Conservation (phyloP, 83 land plant genomes). For the Larix sibirica region DNA sequence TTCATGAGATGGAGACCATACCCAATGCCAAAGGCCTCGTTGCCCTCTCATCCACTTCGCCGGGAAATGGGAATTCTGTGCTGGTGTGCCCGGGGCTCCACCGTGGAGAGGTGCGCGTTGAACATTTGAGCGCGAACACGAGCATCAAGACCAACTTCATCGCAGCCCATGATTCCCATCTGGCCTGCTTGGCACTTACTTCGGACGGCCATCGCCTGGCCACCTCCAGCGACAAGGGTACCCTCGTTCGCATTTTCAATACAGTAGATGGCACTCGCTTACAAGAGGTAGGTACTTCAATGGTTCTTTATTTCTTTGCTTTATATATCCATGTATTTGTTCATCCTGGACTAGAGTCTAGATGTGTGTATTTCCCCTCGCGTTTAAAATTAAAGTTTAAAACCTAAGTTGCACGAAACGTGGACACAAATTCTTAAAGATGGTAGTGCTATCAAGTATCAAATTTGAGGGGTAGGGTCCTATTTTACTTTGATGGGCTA, state of each 20-base stretch:
- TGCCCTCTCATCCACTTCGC: conserved; percentile 11
- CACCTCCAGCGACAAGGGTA: conserved; percentile 23
- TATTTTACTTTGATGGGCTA: no score
- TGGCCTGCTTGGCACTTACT: conserved; percentile 18
- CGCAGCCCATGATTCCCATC: conserved; percentile 11
- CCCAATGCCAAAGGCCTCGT: conserved; percentile 17
- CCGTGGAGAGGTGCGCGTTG: conserved; percentile 18
- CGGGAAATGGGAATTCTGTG: neutral
- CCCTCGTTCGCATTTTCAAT: conserved; percentile 21
- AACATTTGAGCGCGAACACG: neutral
- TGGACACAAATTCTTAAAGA: no score
- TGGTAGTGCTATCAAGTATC: no score
- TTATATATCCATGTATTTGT: no score
- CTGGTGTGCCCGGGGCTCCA: conserved; percentile 20
- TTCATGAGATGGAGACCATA: conserved; percentile 13
- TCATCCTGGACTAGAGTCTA: no score
- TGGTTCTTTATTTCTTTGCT: no score
- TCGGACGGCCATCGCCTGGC: conserved; percentile 15
- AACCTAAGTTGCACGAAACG: no score
- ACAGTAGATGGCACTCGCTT: conserved; percentile 17
- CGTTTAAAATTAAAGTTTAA: no score
- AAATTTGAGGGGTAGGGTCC: no score
- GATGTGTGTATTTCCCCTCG: no score
- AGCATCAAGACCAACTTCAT: conserved; percentile 1
- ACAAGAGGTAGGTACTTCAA: conserved; percentile 13